Conservation (phyloP, 306 rosid genomes). For the Prunus salicina region DNA sequence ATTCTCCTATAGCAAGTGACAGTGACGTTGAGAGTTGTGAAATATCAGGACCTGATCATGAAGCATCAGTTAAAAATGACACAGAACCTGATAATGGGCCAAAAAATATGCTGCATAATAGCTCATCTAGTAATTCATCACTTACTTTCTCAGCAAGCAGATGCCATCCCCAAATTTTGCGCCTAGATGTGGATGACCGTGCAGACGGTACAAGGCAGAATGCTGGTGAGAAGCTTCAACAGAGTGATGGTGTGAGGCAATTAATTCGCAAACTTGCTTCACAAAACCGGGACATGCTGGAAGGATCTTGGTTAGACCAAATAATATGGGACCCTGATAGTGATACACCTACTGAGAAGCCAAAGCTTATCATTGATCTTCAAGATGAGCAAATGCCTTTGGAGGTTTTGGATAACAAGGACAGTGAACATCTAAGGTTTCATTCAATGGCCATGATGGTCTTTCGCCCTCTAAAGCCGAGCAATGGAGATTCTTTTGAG, state of each 20-base stretch:
- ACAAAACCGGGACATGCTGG: constrained; percentile 62
- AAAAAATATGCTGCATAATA: constrained; percentile 28
- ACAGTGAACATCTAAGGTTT: constrained; percentile 52
- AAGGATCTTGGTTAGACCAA: constrained; percentile 75
- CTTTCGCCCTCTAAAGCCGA: constrained; percentile 41
- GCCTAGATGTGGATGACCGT: constrained; percentile 49
- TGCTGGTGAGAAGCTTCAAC: constrained; percentile 38
- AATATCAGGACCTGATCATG: constrained; percentile 44
- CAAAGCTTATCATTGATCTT: constrained; percentile 86
- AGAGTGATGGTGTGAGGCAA: constrained; percentile 39
- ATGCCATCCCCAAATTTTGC: constrained; percentile 79
- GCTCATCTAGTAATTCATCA: constrained; percentile 38
- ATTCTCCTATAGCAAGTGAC: constrained; percentile 56
- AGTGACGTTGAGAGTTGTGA: constrained; percentile 45
- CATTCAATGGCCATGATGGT: constrained; percentile 83
- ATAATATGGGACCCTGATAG: constrained; percentile 70
- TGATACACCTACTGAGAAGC: constrained; percentile 43
- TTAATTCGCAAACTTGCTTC: constrained; percentile 44
- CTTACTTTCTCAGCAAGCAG: constrained; percentile 33
- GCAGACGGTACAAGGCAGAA: constrained; percentile 33
- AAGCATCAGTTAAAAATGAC: background rate
- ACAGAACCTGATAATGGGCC: constrained; percentile 32
- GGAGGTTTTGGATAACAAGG: constrained; percentile 67
- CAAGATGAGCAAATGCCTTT: constrained; percentile 90
- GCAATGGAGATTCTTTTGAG: constrained; percentile 58